Evolutionary conservation across 805 yeast species (phyloP).

Genomic region (Monosporozyma servazzii): DNA sequence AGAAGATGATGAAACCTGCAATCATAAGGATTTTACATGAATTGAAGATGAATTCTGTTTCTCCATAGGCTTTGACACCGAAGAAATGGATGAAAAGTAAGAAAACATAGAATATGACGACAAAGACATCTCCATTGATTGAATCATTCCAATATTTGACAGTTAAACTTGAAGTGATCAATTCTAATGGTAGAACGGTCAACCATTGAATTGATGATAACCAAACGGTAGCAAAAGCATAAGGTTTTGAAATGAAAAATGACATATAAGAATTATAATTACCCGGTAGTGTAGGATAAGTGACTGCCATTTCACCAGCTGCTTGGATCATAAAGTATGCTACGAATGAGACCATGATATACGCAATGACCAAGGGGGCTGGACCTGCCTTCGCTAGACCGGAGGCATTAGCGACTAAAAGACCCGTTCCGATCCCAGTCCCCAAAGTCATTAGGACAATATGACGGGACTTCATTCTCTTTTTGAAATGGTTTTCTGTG

Average conservation of each 20-base stretch:
- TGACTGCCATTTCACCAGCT: slow-evolving; percentile 36
- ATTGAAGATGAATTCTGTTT: slow-evolving; percentile 53
- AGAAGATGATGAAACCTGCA: slow-evolving; percentile 48
- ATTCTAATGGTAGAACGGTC: slow-evolving; percentile 55
- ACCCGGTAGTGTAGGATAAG: slow-evolving; percentile 34
- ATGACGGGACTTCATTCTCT: slow-evolving; percentile 34
- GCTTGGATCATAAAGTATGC: slow-evolving; percentile 50
- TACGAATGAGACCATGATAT: slow-evolving; percentile 47
- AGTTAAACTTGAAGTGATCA: slow-evolving; percentile 49
- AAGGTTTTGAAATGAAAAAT: slow-evolving; percentile 50
- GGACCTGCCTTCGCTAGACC: slow-evolving; percentile 40
- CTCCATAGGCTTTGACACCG: slow-evolving; percentile 63
- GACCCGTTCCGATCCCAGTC: slow-evolving; percentile 75
- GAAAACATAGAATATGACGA: slow-evolving; percentile 44
- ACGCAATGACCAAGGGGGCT: slow-evolving; percentile 42
- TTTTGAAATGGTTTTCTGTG: slow-evolving; percentile 11
- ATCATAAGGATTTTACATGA: slow-evolving; percentile 47
- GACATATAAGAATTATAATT: slow-evolving; percentile 34
- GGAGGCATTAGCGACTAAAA: slow-evolving; percentile 47
- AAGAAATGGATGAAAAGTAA: slow-evolving; percentile 45
- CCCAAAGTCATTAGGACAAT: slow-evolving; percentile 72
- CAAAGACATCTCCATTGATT: slow-evolving; percentile 46
- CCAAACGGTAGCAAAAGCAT: slow-evolving; percentile 70
- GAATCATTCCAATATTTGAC: slow-evolving; percentile 41
- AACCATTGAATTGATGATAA: slow-evolving; percentile 56